Base-by-base conservation (phyloP, 179 eudicot genomes). In the Monotropa hypopitys region DNA sequence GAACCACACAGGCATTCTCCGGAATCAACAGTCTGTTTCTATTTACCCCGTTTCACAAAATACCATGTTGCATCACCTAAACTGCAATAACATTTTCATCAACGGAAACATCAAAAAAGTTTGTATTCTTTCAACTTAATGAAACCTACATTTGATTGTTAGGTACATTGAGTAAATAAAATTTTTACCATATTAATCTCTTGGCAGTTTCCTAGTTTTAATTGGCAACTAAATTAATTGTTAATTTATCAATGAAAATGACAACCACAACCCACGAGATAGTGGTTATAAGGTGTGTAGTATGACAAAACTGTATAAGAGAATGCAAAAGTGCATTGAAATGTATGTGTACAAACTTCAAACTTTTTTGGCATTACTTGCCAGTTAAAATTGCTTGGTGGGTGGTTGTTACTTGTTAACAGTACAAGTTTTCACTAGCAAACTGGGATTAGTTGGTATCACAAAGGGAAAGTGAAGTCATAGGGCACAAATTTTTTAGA, bases 51-150 rank as follows among this genome's bases (percentile, higher is more conserved):
- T n/a, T n/a, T n/a, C n/a, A n/a, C n/a, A n/a, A n/a, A n/a, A n/a
- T n/a, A n/a, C n/a, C n/a, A n/a, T n/a, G n/a, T 50, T 93, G 98
- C 79, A 82, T 93, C 59, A 91, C 45, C 87, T 91, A 7, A 91
- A 91, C 46, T 92, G 96, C 86, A 91, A 89, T 76, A 89, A 91
- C 78, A 83, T 91, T 53, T 91, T 91, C 81, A 89, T 92, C 63
- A 91, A 92, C 23, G 94, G 94, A 13, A 92, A 92, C 74, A 78
- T 86, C 16, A 94, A 94, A 16, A 84, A 89, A 92, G 96, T 90
- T 85, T 74, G n/a, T 47, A 16, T 2, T 43, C 23, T 42, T 75
- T 46, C 26, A 15, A 12, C 49, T 33, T n/a, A 38, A 18, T 35
- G 28, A 38, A 54, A 71, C 42, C 40, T 28, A 18, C 9, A 21